Conservation (phyloP, 805 yeast genomes). For the Candida silvicultrix region DNA sequence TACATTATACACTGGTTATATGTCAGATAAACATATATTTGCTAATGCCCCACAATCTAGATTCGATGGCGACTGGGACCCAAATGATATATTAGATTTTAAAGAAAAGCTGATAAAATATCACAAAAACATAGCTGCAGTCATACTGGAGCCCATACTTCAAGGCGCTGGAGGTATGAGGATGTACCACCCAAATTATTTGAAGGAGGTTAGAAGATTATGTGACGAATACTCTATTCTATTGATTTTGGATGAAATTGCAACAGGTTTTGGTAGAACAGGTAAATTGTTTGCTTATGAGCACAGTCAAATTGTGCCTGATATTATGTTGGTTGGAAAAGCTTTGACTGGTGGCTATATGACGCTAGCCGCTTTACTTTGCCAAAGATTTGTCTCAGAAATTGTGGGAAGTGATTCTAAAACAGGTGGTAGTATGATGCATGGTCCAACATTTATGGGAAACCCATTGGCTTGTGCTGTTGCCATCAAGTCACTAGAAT, state of each 20-base stretch:
- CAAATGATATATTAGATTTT: constrained; percentile 20
- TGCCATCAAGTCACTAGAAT: constrained; percentile 19
- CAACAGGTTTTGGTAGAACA: constrained; percentile 29
- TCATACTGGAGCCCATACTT: constrained; percentile 27
- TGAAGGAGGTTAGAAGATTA: constrained; percentile 24
- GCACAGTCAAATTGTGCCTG: constrained; percentile 21
- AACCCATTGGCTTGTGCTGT: constrained; percentile 23
- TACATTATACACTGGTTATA: constrained; percentile 21
- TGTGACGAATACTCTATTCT: constrained; percentile 25
- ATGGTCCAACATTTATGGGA: constrained; percentile 25
- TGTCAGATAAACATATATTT: constrained; percentile 21
- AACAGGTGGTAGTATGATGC: constrained; percentile 22
- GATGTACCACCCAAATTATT: constrained; percentile 25
- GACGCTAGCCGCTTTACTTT: constrained; percentile 18
- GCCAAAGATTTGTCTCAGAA: constrained; percentile 12
- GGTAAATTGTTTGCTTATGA: constrained; percentile 31
- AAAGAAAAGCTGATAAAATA: constrained; percentile 22
- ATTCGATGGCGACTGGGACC: constrained; percentile 9
- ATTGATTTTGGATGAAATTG: constrained; percentile 31
- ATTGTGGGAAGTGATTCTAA: constrained; percentile 13
- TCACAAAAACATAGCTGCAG: constrained; percentile 26
- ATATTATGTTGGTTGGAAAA: constrained; percentile 21
- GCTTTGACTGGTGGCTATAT: constrained; percentile 22
- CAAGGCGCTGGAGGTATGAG: constrained; percentile 34
- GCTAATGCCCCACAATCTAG: constrained; percentile 16